These are phyloP conservation scores for Fusarium algeriense DNA, from an alignment of 2,329 filamentous ascomycete species.

Conservation along the genomic window DNA sequence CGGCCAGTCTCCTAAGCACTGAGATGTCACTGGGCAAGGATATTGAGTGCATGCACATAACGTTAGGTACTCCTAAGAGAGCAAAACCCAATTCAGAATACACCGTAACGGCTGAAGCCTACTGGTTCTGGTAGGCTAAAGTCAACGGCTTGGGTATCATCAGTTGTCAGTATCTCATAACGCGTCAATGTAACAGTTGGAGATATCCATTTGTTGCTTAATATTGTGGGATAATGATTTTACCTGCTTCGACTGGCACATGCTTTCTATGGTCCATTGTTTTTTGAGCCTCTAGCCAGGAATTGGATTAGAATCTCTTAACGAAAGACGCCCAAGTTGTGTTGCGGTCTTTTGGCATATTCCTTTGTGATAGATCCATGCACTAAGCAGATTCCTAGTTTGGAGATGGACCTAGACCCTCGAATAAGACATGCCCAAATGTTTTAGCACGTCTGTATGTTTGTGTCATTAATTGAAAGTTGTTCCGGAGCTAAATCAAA, in stretches of 20 bases:
- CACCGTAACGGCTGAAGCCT: constrained; percentile 33
- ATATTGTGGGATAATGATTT: not conserved
- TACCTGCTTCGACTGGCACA: not conserved
- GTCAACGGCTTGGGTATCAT: constrained; percentile 31
- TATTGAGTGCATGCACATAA: constrained; percentile 16
- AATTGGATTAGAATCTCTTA: not conserved
- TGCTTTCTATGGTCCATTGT: not conserved
- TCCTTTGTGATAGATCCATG: constrained; percentile 5
- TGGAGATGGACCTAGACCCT: constrained; percentile 8
- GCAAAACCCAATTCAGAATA: constrained; percentile 33
- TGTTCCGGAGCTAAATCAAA: constrained; percentile 4
- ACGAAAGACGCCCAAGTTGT: not conserved
- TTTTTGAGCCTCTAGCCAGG: not conserved
- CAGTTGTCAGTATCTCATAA: constrained; percentile 37
- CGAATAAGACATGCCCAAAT: constrained; percentile 3
- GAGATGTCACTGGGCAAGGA: constrained; percentile 39
- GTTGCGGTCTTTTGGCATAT: constrained; percentile 12
- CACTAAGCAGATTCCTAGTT: constrained; percentile 10
- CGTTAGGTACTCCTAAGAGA: constrained; percentile 15
- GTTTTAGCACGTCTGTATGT: not conserved
- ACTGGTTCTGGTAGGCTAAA: constrained; percentile 24
- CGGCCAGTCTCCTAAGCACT: constrained; percentile 15
- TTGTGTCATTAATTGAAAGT: constrained; percentile 1
- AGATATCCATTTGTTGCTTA: constrained; percentile 8
- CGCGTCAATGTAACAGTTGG: not conserved